Percentiles rank a stretch among this genome's conserved stretches.
phyloP scores from a whole-genome alignment of 2,329 filamentous ascomycete species.

The Fusarium chlamydosporum region DNA sequence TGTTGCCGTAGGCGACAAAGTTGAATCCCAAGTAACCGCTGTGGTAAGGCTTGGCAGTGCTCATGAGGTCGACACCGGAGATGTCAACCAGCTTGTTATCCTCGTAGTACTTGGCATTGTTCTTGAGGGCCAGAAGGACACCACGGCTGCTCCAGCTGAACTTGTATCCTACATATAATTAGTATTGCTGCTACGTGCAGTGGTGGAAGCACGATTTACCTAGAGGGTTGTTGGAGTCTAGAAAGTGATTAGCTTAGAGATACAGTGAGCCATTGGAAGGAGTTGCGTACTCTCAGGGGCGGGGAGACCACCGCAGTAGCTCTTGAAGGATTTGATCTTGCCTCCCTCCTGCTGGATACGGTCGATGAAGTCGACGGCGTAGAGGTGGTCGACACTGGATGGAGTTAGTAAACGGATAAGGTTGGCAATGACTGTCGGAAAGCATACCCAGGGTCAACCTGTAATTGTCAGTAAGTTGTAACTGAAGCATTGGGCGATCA shows the following conservation, averaged over 20 bases:
- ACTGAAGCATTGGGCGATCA: neutral
- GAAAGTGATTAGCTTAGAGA: slow-evolving; percentile 10
- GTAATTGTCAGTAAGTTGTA: slow-evolving; percentile 1
- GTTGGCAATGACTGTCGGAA: neutral
- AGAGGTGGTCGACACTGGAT: slow-evolving; percentile 58
- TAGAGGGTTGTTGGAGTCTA: slow-evolving; percentile 84
- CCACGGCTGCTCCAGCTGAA: slow-evolving; percentile 71
- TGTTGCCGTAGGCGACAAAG: slow-evolving; percentile 94
- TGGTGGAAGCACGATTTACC: slow-evolving; percentile 52
- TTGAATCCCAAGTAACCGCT: slow-evolving; percentile 84
- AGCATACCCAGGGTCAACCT: slow-evolving; percentile 47
- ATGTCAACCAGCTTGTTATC: slow-evolving; percentile 81
- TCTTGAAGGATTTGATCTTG: slow-evolving; percentile 85
- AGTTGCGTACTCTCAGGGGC: slow-evolving; percentile 63
- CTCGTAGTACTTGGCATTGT: slow-evolving; percentile 86
- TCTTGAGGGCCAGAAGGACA: slow-evolving; percentile 87
- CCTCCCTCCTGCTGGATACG: slow-evolving; percentile 89
- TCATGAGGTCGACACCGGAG: slow-evolving; percentile 79
- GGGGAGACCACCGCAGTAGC: slow-evolving; percentile 86
- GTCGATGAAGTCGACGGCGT: slow-evolving; percentile 89
- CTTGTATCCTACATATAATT: slow-evolving; percentile 74
- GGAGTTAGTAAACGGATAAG: slow-evolving; percentile 6
- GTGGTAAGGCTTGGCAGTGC: slow-evolving; percentile 86
- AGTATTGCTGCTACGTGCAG: neutral
- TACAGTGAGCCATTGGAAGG: slow-evolving; percentile 3